phyloP scores from a whole-genome alignment of 106 monocot genomes.

The Hemerocallis citrina region DNA sequence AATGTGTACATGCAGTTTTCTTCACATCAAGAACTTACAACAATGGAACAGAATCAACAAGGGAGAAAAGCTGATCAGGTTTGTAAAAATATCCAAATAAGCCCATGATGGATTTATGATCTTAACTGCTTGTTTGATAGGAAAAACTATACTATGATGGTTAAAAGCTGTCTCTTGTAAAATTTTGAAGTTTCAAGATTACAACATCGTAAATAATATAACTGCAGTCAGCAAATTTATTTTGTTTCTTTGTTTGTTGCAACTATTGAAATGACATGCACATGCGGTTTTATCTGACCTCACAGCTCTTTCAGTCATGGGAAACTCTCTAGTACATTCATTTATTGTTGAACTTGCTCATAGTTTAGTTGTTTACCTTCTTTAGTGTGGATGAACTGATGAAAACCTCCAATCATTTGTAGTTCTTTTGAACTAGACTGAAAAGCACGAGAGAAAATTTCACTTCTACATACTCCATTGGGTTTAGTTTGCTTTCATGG shows the following conservation, averaged over 20 bases:
- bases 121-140: background rate
- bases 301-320: no score
- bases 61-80: conserved; percentile 56
- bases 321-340: no score
- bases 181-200: background rate
- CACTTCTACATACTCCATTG: no score
- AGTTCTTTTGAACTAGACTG: no score
- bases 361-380: no score
- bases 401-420: no score
- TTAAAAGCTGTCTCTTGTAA: background rate
- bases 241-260: background rate
- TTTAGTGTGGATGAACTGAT: no score
- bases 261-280: no score
- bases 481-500: background rate
- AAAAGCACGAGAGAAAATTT: no score
- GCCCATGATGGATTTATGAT: background rate
- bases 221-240: background rate
- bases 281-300: no score
- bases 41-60: conserved; percentile 41
- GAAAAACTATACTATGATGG: background rate
- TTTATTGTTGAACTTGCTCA: no score
- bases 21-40: conserved; percentile 70
- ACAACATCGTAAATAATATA: background rate
- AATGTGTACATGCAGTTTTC: conserved; percentile 75
- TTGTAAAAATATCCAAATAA: background rate